phyloP scores from a whole-genome alignment of 805 yeast species.

The Wickerhamomyces sydowiorum region DNA sequence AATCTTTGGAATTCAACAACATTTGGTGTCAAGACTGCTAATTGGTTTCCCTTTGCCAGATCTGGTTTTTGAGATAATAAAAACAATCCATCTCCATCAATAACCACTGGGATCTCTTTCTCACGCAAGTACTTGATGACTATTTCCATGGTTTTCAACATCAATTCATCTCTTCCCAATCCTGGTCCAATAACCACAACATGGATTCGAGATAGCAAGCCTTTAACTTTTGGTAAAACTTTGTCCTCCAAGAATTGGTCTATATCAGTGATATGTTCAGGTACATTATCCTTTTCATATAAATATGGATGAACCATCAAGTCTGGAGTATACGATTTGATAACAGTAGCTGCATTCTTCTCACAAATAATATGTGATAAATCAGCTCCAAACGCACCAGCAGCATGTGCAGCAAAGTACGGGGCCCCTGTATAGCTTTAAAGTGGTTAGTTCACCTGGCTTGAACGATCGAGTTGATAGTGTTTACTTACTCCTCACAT shows the following conservation, averaged over 20 bases:
- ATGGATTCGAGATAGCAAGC: conserved; percentile 62
- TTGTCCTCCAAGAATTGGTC: conserved; percentile 31
- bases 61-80: conserved; percentile 55
- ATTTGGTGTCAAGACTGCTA: conserved; percentile 84
- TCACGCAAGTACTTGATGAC: conserved; percentile 50
- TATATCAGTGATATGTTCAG: conserved; percentile 8
- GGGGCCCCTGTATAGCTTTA: conserved; percentile 89
- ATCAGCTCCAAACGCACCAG: conserved; percentile 83
- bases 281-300: conserved; percentile 33
- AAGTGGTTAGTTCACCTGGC: conserved; percentile 3
- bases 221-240: conserved; percentile 50
- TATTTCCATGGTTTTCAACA: conserved; percentile 54
- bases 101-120: conserved; percentile 60
- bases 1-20: conserved; percentile 76
- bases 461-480: not conserved
- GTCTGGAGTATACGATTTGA: conserved; percentile 86
- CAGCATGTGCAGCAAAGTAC: conserved; percentile 79
- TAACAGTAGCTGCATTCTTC: conserved; percentile 65
- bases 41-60: conserved; percentile 45
- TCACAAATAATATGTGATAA: conserved; percentile 90
- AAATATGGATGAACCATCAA: conserved; percentile 95
- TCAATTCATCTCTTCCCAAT: conserved; percentile 71
- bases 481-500: conserved; percentile 57
- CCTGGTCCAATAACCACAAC: conserved; percentile 92
- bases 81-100: conserved; percentile 89